Base-by-base conservation (phyloP, 176 grass and related monocot genomes). In the Hordeum marinum region DNA sequence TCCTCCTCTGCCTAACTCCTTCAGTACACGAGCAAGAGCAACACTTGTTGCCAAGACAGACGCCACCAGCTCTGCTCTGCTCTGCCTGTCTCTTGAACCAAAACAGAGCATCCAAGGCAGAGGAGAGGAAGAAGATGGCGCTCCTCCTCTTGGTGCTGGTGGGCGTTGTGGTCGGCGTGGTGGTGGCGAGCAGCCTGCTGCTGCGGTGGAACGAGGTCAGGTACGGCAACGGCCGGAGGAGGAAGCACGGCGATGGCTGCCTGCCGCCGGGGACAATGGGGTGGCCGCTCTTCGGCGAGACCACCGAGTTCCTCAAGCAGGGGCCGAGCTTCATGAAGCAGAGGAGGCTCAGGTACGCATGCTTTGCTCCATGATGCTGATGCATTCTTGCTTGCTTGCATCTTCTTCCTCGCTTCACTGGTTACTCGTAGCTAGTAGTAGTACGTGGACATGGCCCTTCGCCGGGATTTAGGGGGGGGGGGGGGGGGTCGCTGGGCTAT, bases 201-300 rank as follows among this genome's bases (percentile, higher is more conserved):
- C 84, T 97, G 75, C 83, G 94, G 74, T 97, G 94, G 94, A 97
- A 97, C 67, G 94, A 94, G 85, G 63, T 97, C 27, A 82, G 94
- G 26, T 97, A 90, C 81, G 92, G 13, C 13, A 42, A 42, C 40
- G 40, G 89, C 80, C n/a, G n/a, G n/a, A 67, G 91, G 75, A 86
- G 87, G 79, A 76, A 89, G 59, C 5, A 50, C 0, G 89, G 46
- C 13, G 45, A 15, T 7, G 50, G 50, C 1, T 8, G 89, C 58
- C 50, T 92, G 45, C 94, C n/a, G n/a, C n/a, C n/a, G n/a, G n/a
- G n/a, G n/a, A n/a, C n/a, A n/a, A n/a, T n/a, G n/a, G n/a, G n/a
- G n/a, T 97, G 94, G 94, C 94, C 94, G 64, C 87, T 94, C 69
- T 88, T 97, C 68, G 94, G 94, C 48, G 94, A 97, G 89, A 97